A percentile compares a stretch with the other conserved stretches of the same genome.
These are phyloP conservation scores for Fistulinella prunicolor DNA, from an alignment of 768 basidiomycete genomes.

Conservation along the genomic window DNA sequence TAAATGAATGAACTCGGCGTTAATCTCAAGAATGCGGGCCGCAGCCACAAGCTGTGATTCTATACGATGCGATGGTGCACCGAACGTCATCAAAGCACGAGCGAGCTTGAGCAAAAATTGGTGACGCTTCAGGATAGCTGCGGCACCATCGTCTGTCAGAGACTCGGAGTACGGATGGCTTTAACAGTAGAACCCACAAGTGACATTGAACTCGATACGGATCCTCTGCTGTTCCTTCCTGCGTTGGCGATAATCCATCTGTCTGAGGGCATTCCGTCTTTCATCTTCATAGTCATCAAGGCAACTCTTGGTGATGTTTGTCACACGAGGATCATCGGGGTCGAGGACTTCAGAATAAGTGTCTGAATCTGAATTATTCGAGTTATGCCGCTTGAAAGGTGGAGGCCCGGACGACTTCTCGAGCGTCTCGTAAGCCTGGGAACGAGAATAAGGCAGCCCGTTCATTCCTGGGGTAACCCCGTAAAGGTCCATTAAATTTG, in stretches of 20 bases:
- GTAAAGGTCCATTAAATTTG: constrained; percentile 33
- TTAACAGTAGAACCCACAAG: constrained; percentile 44
- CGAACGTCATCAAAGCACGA: constrained; percentile 85
- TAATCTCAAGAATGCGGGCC: constrained; percentile 84
- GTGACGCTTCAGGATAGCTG: constrained; percentile 78
- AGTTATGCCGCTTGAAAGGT: constrained; percentile 36
- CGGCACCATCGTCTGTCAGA: constrained; percentile 1
- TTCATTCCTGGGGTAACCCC: constrained; percentile 20
- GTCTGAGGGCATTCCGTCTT: constrained; percentile 56
- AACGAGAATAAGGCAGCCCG: constrained; percentile 27
- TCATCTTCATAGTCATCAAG: constrained; percentile 60
- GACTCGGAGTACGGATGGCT: constrained; percentile 1
- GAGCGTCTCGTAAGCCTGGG: constrained; percentile 15
- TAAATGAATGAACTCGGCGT: constrained; percentile 88
- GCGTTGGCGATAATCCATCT: constrained; percentile 66
- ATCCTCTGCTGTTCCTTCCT: constrained; percentile 63
- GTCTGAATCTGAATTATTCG: constrained; percentile 40
- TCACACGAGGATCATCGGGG: constrained; percentile 69
- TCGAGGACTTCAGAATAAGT: constrained; percentile 56
- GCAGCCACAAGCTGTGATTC: constrained; percentile 89
- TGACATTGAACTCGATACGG: constrained; percentile 72
- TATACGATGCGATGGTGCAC: constrained; percentile 90
- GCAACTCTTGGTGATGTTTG: constrained; percentile 48
- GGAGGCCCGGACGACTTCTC: constrained; percentile 10
- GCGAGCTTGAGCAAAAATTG: constrained; percentile 85